Conservation (phyloP, 176 grass and related monocot genomes). For the Oryza punctata region DNA sequence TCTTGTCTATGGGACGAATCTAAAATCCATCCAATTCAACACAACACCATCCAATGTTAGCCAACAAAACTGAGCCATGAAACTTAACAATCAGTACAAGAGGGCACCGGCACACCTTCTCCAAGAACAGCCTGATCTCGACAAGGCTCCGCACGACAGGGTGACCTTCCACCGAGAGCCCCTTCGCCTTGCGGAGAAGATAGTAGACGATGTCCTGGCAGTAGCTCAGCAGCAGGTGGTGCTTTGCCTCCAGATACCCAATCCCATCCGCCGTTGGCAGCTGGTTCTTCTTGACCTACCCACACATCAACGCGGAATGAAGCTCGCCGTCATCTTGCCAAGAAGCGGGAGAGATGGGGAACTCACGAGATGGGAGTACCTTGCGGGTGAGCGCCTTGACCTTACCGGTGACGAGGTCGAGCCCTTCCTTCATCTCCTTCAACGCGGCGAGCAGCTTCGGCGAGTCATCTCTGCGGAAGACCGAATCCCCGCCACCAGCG, state of each 20-base stretch:
- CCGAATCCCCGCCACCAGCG: too few species aligned
- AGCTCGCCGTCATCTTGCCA: background rate
- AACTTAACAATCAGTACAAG: background rate
- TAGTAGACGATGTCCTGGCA: slow-evolving; percentile 90
- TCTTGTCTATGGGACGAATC: slow-evolving; percentile 92
- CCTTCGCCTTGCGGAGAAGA: slow-evolving; percentile 81
- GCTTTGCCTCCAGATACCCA: slow-evolving; percentile 83
- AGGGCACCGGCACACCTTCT: slow-evolving; percentile 60
- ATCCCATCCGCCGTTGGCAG: slow-evolving; percentile 70
- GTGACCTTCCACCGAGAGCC: slow-evolving; percentile 68
- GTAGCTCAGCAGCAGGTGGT: slow-evolving; percentile 75
- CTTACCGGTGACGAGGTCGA: slow-evolving; percentile 67
- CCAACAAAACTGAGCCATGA: background rate
- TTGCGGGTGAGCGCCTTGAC: slow-evolving; percentile 64
- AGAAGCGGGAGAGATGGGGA: background rate
- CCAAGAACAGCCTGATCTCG: slow-evolving; percentile 83
- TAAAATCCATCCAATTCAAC: slow-evolving; percentile 34
- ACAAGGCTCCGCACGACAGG: slow-evolving; percentile 68
- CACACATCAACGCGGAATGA: background rate
- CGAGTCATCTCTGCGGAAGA: slow-evolving; percentile 52
- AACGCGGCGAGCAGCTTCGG: slow-evolving; percentile 59
- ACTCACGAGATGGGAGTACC: slow-evolving; percentile 18
- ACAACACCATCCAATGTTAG: slow-evolving; percentile 3
- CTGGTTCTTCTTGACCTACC: slow-evolving; percentile 64
- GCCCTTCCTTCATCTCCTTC: slow-evolving; percentile 85